Evolutionary conservation across 1,139 yeast species (phyloP).

Genomic region (Suhomyces maxii): DNA sequence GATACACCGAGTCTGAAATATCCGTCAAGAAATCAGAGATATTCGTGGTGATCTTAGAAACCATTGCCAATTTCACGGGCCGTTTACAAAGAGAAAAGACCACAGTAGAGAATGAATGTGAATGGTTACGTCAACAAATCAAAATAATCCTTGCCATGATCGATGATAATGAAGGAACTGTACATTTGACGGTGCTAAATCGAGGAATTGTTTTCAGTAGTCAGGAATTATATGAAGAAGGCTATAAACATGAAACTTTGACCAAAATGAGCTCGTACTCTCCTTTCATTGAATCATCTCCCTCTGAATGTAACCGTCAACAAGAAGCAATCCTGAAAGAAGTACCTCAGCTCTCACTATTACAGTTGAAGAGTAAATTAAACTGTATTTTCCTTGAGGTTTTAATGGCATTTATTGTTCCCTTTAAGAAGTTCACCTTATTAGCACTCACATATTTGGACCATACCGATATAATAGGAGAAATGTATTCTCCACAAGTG

Average conservation of each 20-base stretch:
- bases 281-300: constrained; percentile 23
- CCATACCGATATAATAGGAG: constrained; percentile 31
- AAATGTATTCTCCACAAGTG: constrained; percentile 15
- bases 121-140: constrained; percentile 49
- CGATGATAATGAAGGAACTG: constrained; percentile 36
- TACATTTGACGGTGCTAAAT: constrained; percentile 23
- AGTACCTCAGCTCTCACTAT: constrained; percentile 33
- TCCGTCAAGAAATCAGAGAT: constrained; percentile 39
- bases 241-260: constrained; percentile 31
- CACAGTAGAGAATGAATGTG: constrained; percentile 45
- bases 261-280: constrained; percentile 25
- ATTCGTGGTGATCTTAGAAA: constrained; percentile 40
- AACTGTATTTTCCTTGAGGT: constrained; percentile 39
- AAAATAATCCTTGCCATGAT: constrained; percentile 42
- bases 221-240: constrained; percentile 26
- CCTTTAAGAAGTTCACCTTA: constrained; percentile 34
- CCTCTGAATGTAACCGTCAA: constrained; percentile 15
- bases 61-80: constrained; percentile 35
- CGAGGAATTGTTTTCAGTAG: constrained; percentile 35
- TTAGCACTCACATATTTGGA: constrained; percentile 29
- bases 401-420: constrained; percentile 31
- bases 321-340: constrained; percentile 28
- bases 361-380: constrained; percentile 33
- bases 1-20: constrained; percentile 38
- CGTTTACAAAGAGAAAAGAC: constrained; percentile 39